Evolutionary conservation across 805 yeast genomes (phyloP), one percentile per base, ranked within the genome.

Genomic region (Ogataea allantospora): DNA sequence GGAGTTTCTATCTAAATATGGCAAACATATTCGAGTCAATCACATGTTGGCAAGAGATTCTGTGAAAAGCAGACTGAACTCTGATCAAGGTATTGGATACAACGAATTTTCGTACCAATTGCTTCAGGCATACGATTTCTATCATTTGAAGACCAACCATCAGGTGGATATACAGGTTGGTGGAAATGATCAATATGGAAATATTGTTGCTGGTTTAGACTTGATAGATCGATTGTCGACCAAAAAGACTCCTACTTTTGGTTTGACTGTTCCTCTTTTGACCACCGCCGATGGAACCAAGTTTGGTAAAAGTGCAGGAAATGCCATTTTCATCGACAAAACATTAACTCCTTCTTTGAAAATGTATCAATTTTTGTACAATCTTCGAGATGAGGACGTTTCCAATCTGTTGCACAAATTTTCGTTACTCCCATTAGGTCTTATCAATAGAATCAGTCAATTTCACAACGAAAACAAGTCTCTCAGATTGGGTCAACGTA

Each of bases 161-260:
- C 61, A 67, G 3, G 89, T 89, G 28, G 68, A 71, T 28, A 62
- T 88, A 10, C 98, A 93, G 65, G 80, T 85, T 23, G 99, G 99
- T 16, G 99, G 99, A 5, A 88, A 85, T 56, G 99, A 93, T 58
- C 99, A 93, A 62, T 93, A 96, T 88, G 99, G 99, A 1, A 93
- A 93, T 54, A 93, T 93, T 42, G 87, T 95, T 2, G 97, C 98
- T 0, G 99, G 99, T 0, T 75, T 86, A 26, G 99, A 93, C 53
- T 69, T 93, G 41, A 88, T 89, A 26, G 1, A 67, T 95, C 45
- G 57, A 85, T 37, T 46, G 42, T 17, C 21, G 36, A 7, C 13
- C 23, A 14, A 33, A 30, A 3, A 40, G 54, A 23, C 23, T 9
- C 58, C 64, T 1, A 72, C 77, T 3, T 85, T 65, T 58, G 98